These are phyloP conservation scores for Insectozyma bohioensis DNA, from an alignment of 1,139 yeast species.

Conservation along the genomic window DNA sequence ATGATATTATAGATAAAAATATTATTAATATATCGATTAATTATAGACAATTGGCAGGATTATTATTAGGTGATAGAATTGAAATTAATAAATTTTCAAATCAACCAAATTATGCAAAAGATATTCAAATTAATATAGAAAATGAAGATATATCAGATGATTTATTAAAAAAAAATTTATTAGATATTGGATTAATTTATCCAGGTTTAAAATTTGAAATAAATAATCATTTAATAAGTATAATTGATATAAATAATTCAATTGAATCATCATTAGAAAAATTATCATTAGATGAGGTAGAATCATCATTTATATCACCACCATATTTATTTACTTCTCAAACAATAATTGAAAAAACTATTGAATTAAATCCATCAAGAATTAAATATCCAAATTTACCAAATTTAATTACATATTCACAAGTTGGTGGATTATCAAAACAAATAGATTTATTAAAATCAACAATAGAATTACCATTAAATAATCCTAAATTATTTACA, in stretches of 20 bases:
- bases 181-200: slow-evolving; percentile 53
- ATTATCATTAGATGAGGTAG: slow-evolving; percentile 21
- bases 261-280: slow-evolving; percentile 26
- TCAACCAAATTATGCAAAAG: slow-evolving; percentile 53
- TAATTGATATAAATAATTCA: slow-evolving; percentile 25
- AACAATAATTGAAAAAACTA: slow-evolving; percentile 22
- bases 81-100: slow-evolving; percentile 41
- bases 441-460: slow-evolving; percentile 64
- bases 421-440: slow-evolving; percentile 75
- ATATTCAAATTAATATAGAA: slow-evolving; percentile 17
- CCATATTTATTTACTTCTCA: slow-evolving; percentile 45
- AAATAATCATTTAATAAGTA: slow-evolving; percentile 11
- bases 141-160: slow-evolving; percentile 9
- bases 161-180: slow-evolving; percentile 24
- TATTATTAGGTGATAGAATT: slow-evolving; percentile 74
- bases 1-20: slow-evolving; percentile 42
- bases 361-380: slow-evolving; percentile 18
- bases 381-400: slow-evolving; percentile 43
- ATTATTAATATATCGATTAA: slow-evolving; percentile 52
- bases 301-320: slow-evolving; percentile 37
- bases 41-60: slow-evolving; percentile 53
- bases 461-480: slow-evolving; percentile 77
- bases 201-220: slow-evolving; percentile 47
- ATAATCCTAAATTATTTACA: slow-evolving; percentile 71
- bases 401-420: slow-evolving; percentile 39